Base-by-base conservation (phyloP, 345 rosid species). In the Viola odorata region DNA sequence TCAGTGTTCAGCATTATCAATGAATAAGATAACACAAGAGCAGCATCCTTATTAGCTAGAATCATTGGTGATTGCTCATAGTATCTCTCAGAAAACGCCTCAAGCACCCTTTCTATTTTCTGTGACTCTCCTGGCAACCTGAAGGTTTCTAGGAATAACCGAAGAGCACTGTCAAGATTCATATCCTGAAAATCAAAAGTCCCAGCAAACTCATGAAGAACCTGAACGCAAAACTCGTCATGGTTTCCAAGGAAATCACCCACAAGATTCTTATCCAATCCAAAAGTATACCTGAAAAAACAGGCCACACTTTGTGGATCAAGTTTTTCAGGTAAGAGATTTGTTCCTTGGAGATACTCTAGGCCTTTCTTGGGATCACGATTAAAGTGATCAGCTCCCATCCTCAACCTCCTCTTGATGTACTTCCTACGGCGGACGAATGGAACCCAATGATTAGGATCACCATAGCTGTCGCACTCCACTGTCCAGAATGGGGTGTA, bases 221-320 rank as follows among this genome's bases (percentile, higher is more conserved):
- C 97, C 81, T 88, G 96, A 74, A 95, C 95, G 63, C 99, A 91
- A 75, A 91, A 95, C 58, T 95, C 96, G 41, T 91, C 99, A 69
- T 95, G 97, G 76, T 91, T 95, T 73, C 99, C 99, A 48, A 94
- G 85, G 74, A 90, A 94, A 80, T 94, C 99, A 53, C 97, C 99
- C 55, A 90, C 92, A 65, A 94, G 99, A 74, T 94, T 94, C 86
- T 94, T 94, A 78, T 94, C 99, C 64, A 94, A 79, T 56, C 97
- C 99, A 47, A 92, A 89, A 53, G 99, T 90, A 70, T 84, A 90
- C 79, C 99, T 88, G 79, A 94, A 94, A 77, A 94, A 94, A 80
- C 91, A 94, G 56, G 99, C 99, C 42, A 94, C 99, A 74, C 99
- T 94, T 78, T 94, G 96, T 12, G 99, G 99, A 66, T 94, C 96